Conservation (phyloP, 257 asterid genomes). For the Nemophila menziesii region DNA sequence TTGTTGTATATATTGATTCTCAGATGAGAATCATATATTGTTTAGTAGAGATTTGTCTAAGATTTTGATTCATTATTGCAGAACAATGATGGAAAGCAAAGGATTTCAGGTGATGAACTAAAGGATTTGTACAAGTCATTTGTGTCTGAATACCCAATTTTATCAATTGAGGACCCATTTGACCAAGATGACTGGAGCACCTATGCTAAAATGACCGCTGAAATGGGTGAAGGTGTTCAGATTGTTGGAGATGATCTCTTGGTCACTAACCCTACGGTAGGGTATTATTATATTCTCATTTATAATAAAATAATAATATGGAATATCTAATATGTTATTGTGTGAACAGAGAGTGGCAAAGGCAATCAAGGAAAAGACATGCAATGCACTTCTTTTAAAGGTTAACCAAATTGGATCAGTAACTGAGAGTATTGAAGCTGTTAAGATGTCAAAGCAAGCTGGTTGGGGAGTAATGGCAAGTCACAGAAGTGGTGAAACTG, state of each 20-base stretch:
- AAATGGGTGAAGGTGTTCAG: conserved; percentile 77
- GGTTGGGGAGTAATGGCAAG: conserved; percentile 99
- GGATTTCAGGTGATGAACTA: conserved; percentile 86
- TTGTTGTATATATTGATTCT: neutral
- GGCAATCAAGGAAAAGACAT: conserved; percentile 83
- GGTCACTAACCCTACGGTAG: conserved; percentile 92
- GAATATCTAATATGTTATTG: neutral
- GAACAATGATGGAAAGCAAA: conserved; percentile 71
- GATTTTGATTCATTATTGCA: conserved; percentile 21
- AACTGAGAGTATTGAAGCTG: conserved; percentile 98
- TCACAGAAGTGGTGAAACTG: conserved; percentile 99
- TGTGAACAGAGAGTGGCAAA: conserved; percentile 77
- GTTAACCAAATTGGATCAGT: conserved; percentile 98
- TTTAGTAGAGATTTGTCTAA: neutral
- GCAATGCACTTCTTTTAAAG: conserved; percentile 98
- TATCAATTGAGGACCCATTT: conserved; percentile 94
- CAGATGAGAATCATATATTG: no score
- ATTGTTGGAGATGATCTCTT: conserved; percentile 96
- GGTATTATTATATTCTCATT: no score
- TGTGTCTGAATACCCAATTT: conserved; percentile 75
- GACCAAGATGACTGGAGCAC: conserved; percentile 98
- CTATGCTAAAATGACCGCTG: conserved; percentile 69
- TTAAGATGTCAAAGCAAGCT: conserved; percentile 84
- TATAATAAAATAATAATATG: no score
- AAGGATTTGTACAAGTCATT: conserved; percentile 91